Evolutionary conservation across 495 filamentous ascomycete species (phyloP), one percentile per base, ranked within the genome.

Genomic region (Lichenothelia convexa): DNA sequence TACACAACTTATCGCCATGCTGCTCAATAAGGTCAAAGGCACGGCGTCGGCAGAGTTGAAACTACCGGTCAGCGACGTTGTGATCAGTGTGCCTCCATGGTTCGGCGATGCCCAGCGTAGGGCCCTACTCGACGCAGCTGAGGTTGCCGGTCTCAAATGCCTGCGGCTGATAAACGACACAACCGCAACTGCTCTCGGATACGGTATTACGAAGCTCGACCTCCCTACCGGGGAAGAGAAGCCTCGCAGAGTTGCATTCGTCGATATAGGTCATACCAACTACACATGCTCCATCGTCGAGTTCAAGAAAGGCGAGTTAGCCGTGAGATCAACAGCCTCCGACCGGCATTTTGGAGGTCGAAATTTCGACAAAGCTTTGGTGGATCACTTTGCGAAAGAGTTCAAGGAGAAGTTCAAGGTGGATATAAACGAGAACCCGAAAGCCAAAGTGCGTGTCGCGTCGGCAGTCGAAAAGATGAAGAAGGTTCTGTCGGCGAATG

Each of bases 281-380:
- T 94, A 91, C 63, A 86, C 83, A 30, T 78, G 71, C 63, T 81
- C 85, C 24, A 75, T 99, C 46, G 86, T 93, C 40, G 85, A 94
- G 63, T 95, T 93, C 66, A 78, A 69, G 57, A 99, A 95, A 70
- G 91, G 91, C 45, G 91, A 95, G 67, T 68, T 99, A 38, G 71
- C 78, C 39, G 85, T 99, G 57, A 80, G 89, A 69, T 65, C 82
- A 17, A 93, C 85, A n/a, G 73, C 86, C 18, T 93, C 67, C 45
- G 89, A 99, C 56, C 77, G 87, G 42, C 87, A 95, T 63, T 92
- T 99, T 50, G 89, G 89, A 67, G 89, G 89, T 40, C 84, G 89
- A 45, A 77, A 95, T 64, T 91, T 99, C 61, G 91, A 99, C 66
- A 75, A 81, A 59, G 83, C 84, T 40, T 53, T 99, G 36, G 76